Percentiles rank a stretch among this genome's conserved stretches.
These are phyloP conservation scores for Ogataea populi-albae DNA, from an alignment of 805 yeast species.

Conservation along the genomic window DNA sequence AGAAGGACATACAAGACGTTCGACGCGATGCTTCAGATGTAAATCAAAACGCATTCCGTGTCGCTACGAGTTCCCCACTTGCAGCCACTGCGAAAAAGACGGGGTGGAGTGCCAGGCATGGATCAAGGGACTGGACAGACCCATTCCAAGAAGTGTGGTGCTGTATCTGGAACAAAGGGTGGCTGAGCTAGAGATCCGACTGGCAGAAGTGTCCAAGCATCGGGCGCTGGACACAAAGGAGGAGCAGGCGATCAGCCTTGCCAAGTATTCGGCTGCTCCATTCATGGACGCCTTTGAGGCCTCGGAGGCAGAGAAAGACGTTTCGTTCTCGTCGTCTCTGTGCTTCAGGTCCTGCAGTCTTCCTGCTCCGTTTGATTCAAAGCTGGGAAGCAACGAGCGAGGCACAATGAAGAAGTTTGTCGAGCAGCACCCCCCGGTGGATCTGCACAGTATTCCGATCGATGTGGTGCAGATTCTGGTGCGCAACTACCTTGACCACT, in stretches of 20 bases:
- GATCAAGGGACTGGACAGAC: slow-evolving; percentile 7
- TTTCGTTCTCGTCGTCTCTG: slow-evolving; percentile 4
- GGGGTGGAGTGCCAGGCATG: slow-evolving; percentile 11
- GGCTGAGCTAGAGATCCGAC: slow-evolving; percentile 11
- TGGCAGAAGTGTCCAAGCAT: slow-evolving; percentile 5
- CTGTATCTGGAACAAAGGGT: slow-evolving; percentile 7
- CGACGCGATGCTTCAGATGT: slow-evolving; percentile 12
- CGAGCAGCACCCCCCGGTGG: slow-evolving; percentile 13
- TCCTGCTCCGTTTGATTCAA: slow-evolving; percentile 12
- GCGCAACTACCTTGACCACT: slow-evolving; percentile 11
- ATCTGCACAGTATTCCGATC: slow-evolving; percentile 8
- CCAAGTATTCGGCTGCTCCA: slow-evolving; percentile 10
- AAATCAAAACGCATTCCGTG: slow-evolving; percentile 8
- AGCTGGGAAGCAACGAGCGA: slow-evolving; percentile 3
- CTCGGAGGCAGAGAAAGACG: slow-evolving; percentile 4
- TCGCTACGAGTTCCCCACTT: slow-evolving; percentile 10
- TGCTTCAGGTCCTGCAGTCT: slow-evolving; percentile 10
- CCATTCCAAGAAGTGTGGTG: slow-evolving; percentile 11
- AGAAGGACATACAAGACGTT: slow-evolving; percentile 4
- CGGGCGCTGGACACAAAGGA: slow-evolving; percentile 5
- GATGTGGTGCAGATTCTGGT: slow-evolving; percentile 8
- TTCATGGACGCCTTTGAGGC: slow-evolving; percentile 4
- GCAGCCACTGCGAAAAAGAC: slow-evolving; percentile 6
- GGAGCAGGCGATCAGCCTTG: slow-evolving; percentile 8
- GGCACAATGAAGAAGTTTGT: slow-evolving; percentile 10